Evolutionary conservation across 768 basidiomycete genomes (phyloP).

Genomic region (Candolleomyces aberdarensis): DNA sequence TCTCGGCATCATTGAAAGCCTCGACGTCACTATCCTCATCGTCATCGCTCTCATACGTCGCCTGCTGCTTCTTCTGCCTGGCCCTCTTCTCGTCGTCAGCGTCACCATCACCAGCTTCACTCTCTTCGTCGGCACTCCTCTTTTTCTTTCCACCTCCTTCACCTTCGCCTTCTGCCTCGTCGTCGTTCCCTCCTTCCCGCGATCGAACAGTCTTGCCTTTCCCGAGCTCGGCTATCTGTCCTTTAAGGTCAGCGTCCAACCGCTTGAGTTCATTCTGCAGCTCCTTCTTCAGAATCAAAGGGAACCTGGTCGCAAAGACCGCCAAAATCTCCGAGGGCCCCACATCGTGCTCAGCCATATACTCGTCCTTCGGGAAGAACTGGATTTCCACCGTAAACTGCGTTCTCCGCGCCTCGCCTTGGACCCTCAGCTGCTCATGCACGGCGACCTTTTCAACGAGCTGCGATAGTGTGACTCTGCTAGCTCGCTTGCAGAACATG

Average conservation of each 20-base stretch:
- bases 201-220: conserved; percentile 60
- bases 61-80: conserved; percentile 68
- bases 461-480: conserved; percentile 82
- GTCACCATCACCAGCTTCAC: conserved; percentile 81
- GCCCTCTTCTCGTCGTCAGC: conserved; percentile 75
- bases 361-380: conserved; percentile 87
- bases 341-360: conserved; percentile 78
- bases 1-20: conserved; percentile 48
- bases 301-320: conserved; percentile 72
- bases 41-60: conserved; percentile 73
- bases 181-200: conserved; percentile 48
- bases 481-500: conserved; percentile 86
- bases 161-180: conserved; percentile 62
- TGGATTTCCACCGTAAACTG: conserved; percentile 77
- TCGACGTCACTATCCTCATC: conserved; percentile 49
- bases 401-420: conserved; percentile 68
- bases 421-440: conserved; percentile 68
- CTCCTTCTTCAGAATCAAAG: conserved; percentile 79
- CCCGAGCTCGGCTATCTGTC: conserved; percentile 78
- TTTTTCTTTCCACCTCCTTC: conserved; percentile 42
- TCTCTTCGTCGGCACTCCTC: conserved; percentile 57
- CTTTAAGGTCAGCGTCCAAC: conserved; percentile 73
- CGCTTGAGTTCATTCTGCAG: conserved; percentile 84
- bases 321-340: conserved; percentile 68
- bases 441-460: conserved; percentile 81